phyloP scores from a whole-genome alignment of 352 stramenopile species.

The Globisporangium emineosum region DNA sequence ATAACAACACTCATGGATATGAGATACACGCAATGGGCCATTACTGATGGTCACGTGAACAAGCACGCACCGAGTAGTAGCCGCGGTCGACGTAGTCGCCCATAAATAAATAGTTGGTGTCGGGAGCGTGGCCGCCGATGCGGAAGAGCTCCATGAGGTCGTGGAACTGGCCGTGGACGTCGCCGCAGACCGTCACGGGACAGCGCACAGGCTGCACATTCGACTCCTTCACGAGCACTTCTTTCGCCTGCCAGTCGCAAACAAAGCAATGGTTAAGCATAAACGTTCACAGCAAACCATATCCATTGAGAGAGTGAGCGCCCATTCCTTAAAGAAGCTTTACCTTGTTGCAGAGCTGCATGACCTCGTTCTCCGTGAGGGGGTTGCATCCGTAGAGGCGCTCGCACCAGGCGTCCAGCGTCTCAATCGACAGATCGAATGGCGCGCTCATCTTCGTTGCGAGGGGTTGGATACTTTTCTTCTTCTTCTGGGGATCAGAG shows the following conservation, averaged over 20 bases:
- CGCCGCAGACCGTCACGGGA: constrained; percentile 95
- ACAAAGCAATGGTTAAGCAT: not conserved
- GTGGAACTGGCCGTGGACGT: constrained; percentile 68
- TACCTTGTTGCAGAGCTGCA: constrained; percentile 91
- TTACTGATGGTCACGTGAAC: not conserved
- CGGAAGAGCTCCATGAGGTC: constrained; percentile 68
- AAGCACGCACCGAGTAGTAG: constrained; percentile 89
- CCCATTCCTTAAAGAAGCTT: not conserved
- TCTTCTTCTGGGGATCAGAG: constrained; percentile 1
- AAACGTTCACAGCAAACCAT: not conserved
- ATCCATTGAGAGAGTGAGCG: not conserved
- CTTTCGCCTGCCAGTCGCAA: constrained; percentile 73
- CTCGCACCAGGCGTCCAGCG: constrained; percentile 94
- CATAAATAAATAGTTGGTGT: constrained; percentile 99
- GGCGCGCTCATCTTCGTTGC: constrained; percentile 38
- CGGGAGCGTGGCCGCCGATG: constrained; percentile 84
- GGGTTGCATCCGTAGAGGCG: constrained; percentile 93
- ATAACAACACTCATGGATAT: not conserved
- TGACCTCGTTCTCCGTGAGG: constrained; percentile 94
- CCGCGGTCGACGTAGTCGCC: constrained; percentile 99
- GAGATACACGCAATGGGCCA: constrained; percentile 7
- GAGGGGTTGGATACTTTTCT: constrained; percentile 1
- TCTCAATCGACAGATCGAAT: constrained; percentile 80
- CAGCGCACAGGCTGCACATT: constrained; percentile 96
- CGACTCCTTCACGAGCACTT: constrained; percentile 96